Conservation (phyloP, 768 basidiomycete genomes). For the Hygrophorus russula region DNA sequence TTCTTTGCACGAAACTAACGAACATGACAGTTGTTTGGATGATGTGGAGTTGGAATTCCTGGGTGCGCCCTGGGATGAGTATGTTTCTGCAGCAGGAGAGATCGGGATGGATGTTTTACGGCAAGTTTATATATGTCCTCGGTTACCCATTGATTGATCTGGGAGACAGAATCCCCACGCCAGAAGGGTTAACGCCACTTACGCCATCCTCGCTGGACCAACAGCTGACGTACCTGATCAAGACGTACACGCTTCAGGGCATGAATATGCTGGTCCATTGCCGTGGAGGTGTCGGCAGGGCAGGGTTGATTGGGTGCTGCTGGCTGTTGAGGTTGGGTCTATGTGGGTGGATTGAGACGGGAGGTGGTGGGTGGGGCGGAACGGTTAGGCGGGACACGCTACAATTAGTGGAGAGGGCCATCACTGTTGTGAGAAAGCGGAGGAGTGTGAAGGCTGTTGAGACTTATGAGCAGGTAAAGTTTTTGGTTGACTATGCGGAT, state of each 20-base stretch:
- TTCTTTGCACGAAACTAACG: background rate
- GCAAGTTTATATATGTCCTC: slow-evolving; percentile 22
- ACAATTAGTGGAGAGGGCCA: slow-evolving; percentile 59
- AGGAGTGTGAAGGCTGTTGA: slow-evolving; percentile 88
- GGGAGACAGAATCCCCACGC: slow-evolving; percentile 61
- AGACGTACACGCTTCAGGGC: slow-evolving; percentile 64
- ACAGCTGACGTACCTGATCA: slow-evolving; percentile 54
- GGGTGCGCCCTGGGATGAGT: slow-evolving; percentile 80
- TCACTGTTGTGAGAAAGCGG: slow-evolving; percentile 60
- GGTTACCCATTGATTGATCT: slow-evolving; percentile 2
- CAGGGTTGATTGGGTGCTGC: slow-evolving; percentile 84
- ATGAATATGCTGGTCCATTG: slow-evolving; percentile 76
- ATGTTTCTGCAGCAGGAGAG: slow-evolving; percentile 45
- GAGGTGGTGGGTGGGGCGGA: background rate
- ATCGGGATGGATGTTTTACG: slow-evolving; percentile 75
- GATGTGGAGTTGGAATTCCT: slow-evolving; percentile 75
- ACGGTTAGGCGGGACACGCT: slow-evolving; percentile 32
- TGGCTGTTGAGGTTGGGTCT: slow-evolving; percentile 90
- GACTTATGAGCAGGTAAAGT: slow-evolving; percentile 85
- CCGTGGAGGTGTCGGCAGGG: slow-evolving; percentile 88
- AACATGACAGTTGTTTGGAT: slow-evolving; percentile 58
- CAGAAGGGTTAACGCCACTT: slow-evolving; percentile 80
- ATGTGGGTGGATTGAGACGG: slow-evolving; percentile 51
- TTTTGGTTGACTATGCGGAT: slow-evolving; percentile 68
- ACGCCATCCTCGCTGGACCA: slow-evolving; percentile 45